These are phyloP conservation scores for Coccomyxa subellipsoidea DNA, from an alignment of 163 green algal genomes.

Conservation along the genomic window DNA sequence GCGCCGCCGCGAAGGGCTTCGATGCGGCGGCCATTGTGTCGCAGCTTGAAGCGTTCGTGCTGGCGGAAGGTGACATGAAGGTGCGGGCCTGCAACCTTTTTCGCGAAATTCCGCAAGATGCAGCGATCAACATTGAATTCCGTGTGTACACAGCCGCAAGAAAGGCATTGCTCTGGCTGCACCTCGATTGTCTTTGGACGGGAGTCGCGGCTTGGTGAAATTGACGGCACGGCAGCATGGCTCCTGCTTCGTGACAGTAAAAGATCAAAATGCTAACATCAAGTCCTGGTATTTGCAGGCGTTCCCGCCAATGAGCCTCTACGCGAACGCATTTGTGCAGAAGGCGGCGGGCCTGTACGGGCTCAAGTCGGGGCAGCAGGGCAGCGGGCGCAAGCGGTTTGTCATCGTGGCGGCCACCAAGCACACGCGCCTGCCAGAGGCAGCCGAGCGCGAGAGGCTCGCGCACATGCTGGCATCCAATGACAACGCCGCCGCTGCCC, in stretches of 20 bases:
- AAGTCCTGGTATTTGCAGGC: not conserved
- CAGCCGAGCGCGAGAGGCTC: not conserved
- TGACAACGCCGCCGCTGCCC: not conserved
- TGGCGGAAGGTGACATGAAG: conserved; percentile 29
- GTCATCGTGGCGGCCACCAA: conserved; percentile 26
- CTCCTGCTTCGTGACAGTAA: no score
- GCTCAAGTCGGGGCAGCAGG: conserved; percentile 35
- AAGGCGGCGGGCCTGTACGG: conserved; percentile 50
- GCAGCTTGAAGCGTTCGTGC: conserved; percentile 39
- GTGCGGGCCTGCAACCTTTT: conserved; percentile 10
- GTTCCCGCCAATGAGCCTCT: conserved; percentile 33
- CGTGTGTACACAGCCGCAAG: no score
- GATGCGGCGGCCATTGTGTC: conserved; percentile 30
- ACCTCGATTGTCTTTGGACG: no score
- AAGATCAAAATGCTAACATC: no score
- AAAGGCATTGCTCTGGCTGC: no score
- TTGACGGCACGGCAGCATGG: no score
- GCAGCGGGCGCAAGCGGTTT: conserved; percentile 38
- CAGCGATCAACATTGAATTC: no score
- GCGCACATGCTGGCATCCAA: not conserved
- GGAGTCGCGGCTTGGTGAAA: no score
- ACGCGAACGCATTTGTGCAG: conserved; percentile 20
- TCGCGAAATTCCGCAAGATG: no score
- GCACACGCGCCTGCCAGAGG: not conserved
- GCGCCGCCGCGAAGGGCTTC: conserved; percentile 36